Evolutionary conservation across 495 filamentous ascomycete genomes (phyloP).

Genomic region (Penicillium parvum): DNA sequence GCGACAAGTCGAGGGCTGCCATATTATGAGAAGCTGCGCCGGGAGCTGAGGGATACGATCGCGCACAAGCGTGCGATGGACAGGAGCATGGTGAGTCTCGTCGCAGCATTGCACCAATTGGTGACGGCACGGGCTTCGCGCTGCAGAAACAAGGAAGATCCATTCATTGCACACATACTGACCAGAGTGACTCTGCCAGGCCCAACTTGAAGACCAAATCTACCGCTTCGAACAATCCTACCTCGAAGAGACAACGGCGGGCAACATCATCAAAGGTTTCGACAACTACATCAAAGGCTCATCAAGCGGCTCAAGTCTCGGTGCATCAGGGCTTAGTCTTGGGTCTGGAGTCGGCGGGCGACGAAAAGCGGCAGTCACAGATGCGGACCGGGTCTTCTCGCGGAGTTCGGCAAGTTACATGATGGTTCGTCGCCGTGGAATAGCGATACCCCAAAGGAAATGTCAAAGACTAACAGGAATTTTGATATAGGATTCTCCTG

Average conservation of each 20-base stretch:
- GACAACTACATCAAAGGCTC: slow-evolving; percentile 95
- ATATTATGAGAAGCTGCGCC: slow-evolving; percentile 70
- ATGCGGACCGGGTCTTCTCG: slow-evolving; percentile 49
- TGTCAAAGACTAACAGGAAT: slow-evolving; percentile 4
- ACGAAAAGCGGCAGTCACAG: slow-evolving; percentile 45
- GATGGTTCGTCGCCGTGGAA: slow-evolving; percentile 33
- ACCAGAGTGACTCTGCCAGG: too few relatives aligned
- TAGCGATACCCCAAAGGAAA: too few relatives aligned
- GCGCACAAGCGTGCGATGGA: slow-evolving; percentile 65
- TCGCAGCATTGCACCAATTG: background rate
- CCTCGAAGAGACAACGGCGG: slow-evolving; percentile 81
- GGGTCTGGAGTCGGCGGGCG: slow-evolving; percentile 29
- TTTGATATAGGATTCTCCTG: slow-evolving; percentile 40
- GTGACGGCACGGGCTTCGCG: background rate
- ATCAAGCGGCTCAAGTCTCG: slow-evolving; percentile 32
- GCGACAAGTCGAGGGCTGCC: slow-evolving; percentile 49
- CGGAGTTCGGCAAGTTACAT: slow-evolving; percentile 49
- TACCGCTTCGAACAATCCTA: slow-evolving; percentile 79
- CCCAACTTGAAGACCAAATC: slow-evolving; percentile 76
- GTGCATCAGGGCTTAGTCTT: slow-evolving; percentile 44
- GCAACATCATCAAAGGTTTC: slow-evolving; percentile 96
- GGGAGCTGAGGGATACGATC: slow-evolving; percentile 63
- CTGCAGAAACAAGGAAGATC: background rate
- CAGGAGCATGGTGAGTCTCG: slow-evolving; percentile 59
- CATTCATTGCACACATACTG: too few relatives aligned